Base-by-base conservation (phyloP, 371 early-diverging fungal species). In the Mucor lusitanicus region DNA sequence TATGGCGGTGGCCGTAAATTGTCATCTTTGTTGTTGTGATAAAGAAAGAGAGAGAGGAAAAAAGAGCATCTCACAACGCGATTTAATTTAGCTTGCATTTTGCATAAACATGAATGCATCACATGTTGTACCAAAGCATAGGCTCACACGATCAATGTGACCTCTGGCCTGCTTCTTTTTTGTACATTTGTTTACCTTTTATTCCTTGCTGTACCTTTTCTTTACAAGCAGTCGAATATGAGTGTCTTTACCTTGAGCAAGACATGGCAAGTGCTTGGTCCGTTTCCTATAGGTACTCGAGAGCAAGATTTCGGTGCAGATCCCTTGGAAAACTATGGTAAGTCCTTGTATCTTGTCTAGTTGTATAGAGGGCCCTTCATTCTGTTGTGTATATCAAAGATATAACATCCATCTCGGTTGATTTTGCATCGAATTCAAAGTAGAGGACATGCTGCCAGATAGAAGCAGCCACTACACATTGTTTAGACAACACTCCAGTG, bases 281-380 rank as follows among this genome's bases (percentile, higher is more conserved):
- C 90, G 0, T 91, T 89, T 65, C 86, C 91, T 9, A 80, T 85
- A 13, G 90, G 90, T 5, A 85, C 87, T 70, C 79, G 90, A 12
- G 90, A 90, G 42, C 85, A 85, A 57, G 84, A 85, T 54, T 86
- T 87, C 63, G 90, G 90, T n/a, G 85, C 83, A 7, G 91, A 91
- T 66, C 87, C 86, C 2, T 66, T 91, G 44, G 87, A 88, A 63
- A 85, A 88, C 17, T 90, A 86, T 65, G 90, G 89, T 85, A 78
- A 37, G 50, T n/a, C n/a, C n/a, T n/a, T n/a, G n/a, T n/a, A n/a
- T n/a, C n/a, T n/a, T 6, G 8, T 17, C 13, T 25, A 27, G 3
- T 12, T 27, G 23, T 25, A 13, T 53, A 21, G 12, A 13, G 53
- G 53, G 25, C 53, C 53, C 53, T 27, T 3, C 8, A 1, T 27